Evolutionary conservation across 208 protist species (phyloP).

Genomic region (Trypanosoma lewisi): DNA sequence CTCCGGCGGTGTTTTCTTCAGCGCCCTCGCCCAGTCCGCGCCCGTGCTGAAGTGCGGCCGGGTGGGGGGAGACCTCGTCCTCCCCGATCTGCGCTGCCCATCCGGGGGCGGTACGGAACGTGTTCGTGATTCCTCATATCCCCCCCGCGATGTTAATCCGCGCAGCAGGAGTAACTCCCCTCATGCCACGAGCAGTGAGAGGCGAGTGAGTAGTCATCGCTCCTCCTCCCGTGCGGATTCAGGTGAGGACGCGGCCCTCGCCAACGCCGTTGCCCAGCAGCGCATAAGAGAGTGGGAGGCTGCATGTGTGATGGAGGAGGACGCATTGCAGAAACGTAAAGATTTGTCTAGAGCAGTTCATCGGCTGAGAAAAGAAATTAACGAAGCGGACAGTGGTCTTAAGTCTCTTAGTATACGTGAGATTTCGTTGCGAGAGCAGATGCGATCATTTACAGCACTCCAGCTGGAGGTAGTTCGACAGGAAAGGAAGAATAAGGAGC

Average conservation of each 20-base stretch:
- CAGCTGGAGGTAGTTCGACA: background rate
- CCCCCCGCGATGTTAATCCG: background rate
- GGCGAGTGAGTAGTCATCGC: background rate
- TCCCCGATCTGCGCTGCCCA: background rate
- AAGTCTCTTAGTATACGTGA: background rate
- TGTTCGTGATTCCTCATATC: background rate
- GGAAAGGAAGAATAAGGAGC: slow-evolving; percentile 15
- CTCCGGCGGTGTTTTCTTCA: slow-evolving; percentile 3
- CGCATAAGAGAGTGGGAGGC: slow-evolving; percentile 9
- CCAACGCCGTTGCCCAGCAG: background rate
- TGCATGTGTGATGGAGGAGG: slow-evolving; percentile 12
- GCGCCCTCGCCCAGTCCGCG: background rate
- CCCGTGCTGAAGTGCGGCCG: no score
- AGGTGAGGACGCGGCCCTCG: background rate
- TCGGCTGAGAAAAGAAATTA: background rate
- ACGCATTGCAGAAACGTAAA: background rate
- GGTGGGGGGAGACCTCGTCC: background rate
- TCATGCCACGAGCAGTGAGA: background rate
- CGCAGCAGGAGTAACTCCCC: background rate
- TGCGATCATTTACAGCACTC: slow-evolving; percentile 10
- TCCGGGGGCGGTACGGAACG: background rate
- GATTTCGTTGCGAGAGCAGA: background rate
- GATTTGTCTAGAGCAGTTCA: background rate
- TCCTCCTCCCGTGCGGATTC: background rate
- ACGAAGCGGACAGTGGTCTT: slow-evolving; percentile 1